phyloP scores from a whole-genome alignment of 2,329 filamentous ascomycete genomes.

The Rhexocercosporidium sp. region DNA sequence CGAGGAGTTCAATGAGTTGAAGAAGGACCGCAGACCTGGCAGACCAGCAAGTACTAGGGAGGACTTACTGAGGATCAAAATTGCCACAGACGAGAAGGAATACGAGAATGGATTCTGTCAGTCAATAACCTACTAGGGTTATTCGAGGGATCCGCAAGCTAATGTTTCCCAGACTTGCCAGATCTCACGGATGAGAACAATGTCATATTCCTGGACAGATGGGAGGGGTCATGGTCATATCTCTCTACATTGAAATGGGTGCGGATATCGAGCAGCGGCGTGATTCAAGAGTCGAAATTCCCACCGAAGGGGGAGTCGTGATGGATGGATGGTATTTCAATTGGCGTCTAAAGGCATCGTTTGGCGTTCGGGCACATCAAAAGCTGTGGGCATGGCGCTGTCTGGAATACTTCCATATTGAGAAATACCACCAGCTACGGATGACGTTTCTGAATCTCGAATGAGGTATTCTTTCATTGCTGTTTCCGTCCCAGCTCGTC shows the following conservation, averaged over 20 bases:
- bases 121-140: constrained; percentile 38
- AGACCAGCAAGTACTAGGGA: constrained; percentile 79
- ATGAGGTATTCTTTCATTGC: neutral
- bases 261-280: constrained; percentile 70
- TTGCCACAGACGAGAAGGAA: constrained; percentile 76
- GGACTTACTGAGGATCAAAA: constrained; percentile 75
- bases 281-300: constrained; percentile 73
- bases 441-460: neutral
- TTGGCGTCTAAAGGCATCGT: constrained; percentile 12
- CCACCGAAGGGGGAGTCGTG: constrained; percentile 65
- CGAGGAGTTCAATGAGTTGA: constrained; percentile 69
- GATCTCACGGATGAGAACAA: constrained; percentile 74
- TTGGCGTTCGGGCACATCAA: constrained; percentile 27
- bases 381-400: neutral
- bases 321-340: constrained; percentile 18
- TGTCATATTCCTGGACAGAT: constrained; percentile 68
- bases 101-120: constrained; percentile 81
- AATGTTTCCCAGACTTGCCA: constrained; percentile 62
- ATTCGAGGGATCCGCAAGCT: constrained; percentile 11
- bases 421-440: neutral
- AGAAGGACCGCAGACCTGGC: constrained; percentile 75
- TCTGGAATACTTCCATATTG: neutral
- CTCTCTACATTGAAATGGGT: constrained; percentile 79
- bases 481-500: too few relatives aligned
- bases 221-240: constrained; percentile 85